Percentiles rank a stretch among this genome's conserved stretches.
phyloP scores from a whole-genome alignment of 2,329 filamentous ascomycete genomes.

The Pestalotiopsis sp. region DNA sequence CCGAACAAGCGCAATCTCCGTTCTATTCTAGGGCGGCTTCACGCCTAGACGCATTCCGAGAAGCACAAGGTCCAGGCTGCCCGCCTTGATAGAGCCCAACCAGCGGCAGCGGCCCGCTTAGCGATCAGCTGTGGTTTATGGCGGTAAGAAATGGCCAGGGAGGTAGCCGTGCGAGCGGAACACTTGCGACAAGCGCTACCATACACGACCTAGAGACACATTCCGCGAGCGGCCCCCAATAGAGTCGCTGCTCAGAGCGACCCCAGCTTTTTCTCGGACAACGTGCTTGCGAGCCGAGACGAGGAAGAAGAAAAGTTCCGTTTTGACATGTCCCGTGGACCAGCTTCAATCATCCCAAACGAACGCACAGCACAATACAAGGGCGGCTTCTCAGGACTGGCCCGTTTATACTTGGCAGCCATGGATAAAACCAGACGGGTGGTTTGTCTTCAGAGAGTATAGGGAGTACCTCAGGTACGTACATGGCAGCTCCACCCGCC shows the following conservation, averaged over 20 bases:
- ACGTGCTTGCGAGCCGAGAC: background rate
- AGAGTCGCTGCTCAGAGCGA: conserved; percentile 18
- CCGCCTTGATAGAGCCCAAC: conserved; percentile 21
- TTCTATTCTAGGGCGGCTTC: conserved; percentile 24
- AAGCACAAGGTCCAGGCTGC: conserved; percentile 13
- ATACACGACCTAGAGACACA: background rate
- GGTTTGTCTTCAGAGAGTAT: background rate
- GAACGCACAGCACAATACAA: conserved; percentile 3
- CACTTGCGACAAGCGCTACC: conserved; percentile 9
- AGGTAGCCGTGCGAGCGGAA: conserved; percentile 28
- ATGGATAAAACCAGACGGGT: background rate
- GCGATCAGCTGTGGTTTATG: conserved; percentile 16
- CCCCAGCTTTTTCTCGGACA: background rate
- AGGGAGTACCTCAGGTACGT: background rate
- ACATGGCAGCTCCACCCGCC: background rate
- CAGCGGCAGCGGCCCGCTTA: conserved; percentile 23
- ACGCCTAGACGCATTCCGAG: conserved; percentile 21
- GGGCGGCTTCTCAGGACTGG: background rate
- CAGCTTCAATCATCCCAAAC: background rate
- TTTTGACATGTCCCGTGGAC: background rate
- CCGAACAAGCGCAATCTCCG: conserved; percentile 14
- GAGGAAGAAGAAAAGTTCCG: background rate
- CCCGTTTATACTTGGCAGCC: conserved; percentile 1
- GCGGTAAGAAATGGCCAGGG: conserved; percentile 12
- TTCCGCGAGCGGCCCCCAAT: conserved; percentile 13